Conservation (phyloP, 768 basidiomycete species). For the Rhizopogon rudus region DNA sequence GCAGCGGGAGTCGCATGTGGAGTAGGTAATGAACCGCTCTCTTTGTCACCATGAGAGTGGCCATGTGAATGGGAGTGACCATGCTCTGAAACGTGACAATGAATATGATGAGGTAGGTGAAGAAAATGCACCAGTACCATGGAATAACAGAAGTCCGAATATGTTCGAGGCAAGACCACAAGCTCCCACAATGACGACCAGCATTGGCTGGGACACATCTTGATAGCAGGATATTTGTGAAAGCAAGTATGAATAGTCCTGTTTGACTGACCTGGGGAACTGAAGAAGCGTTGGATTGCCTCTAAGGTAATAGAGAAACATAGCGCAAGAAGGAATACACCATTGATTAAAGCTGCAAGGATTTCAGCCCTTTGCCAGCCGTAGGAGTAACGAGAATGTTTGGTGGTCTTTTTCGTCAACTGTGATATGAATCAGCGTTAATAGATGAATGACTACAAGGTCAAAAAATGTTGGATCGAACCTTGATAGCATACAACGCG, state of each 20-base stretch:
- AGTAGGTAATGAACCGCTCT: conserved; percentile 33
- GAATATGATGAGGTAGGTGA: conserved; percentile 3
- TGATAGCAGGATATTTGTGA: conserved; percentile 3
- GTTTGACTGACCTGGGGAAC: conserved; percentile 55
- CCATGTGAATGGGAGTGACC: conserved; percentile 67
- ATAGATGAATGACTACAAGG: background rate
- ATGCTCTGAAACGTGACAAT: conserved; percentile 19
- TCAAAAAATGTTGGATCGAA: conserved; percentile 13
- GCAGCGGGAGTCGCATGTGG: conserved; percentile 31
- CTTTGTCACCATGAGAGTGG: conserved; percentile 40
- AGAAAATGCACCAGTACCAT: conserved; percentile 49
- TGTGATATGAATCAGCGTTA: conserved; percentile 24
- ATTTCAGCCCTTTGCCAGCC: conserved; percentile 99
- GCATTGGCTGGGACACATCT: conserved; percentile 86
- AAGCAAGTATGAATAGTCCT: background rate
- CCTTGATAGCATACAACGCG: conserved; percentile 94
- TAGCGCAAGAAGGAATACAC: conserved; percentile 92
- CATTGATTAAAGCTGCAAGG: conserved; percentile 90
- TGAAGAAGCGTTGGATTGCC: conserved; percentile 87
- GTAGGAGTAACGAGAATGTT: conserved; percentile 83
- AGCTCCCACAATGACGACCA: conserved; percentile 87
- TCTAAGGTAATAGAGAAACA: conserved; percentile 96
- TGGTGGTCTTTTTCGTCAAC: conserved; percentile 58
- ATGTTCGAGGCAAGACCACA: conserved; percentile 89
- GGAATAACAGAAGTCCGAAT: conserved; percentile 91